Base-by-base conservation (phyloP, 495 filamentous ascomycete genomes). In the Penicillium maclennaniae region DNA sequence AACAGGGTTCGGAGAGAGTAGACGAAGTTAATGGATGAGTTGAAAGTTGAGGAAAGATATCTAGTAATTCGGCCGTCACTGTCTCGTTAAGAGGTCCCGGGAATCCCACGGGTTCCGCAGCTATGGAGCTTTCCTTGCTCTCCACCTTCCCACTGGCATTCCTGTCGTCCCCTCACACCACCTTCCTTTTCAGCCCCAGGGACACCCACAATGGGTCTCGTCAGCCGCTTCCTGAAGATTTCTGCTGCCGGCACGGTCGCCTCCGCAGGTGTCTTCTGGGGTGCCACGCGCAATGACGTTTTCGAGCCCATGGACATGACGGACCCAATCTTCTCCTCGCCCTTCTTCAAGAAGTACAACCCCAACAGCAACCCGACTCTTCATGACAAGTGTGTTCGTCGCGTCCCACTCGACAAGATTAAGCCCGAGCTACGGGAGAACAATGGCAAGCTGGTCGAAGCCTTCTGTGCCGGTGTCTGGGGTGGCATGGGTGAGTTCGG, bases 391-490 rank as follows among this genome's bases (percentile, higher is more conserved):
- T 83, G 78, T 49, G 63, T 86, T 45, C 80, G 85, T 56, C 72
- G 70, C 31, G 76, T 91, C 12, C 82, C 83, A 0, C 68, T 91
- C 25, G 64, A 62, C 31, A 80, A 83, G 61, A 82, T 91, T 39
- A 79, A 80, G 49, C 83, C 87, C 3, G 72, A 82, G 51, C 70
- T 91, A 49, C 68, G 87, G 9, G 74, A 85, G 67, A 74, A 79
- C 60, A 74, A 84, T 61, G 76, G 77, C 52, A 81, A 76, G 48
- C 70, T 87, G 38, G 77, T 77, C 7, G 73, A 83, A 51, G 80
- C 80, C 44, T 86, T 87, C 54, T 86, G 83, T 60, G 79, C 77
- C 7, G 84, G 83, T 31, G 75, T 87, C 27, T 87, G 83, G 83
- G 73, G 83, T 49, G 84, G 84, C 45, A 74, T 80, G 69, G 83